These are phyloP conservation scores for Hypoxylon subgilvum DNA, from an alignment of 495 filamentous ascomycete genomes.

Conservation along the genomic window DNA sequence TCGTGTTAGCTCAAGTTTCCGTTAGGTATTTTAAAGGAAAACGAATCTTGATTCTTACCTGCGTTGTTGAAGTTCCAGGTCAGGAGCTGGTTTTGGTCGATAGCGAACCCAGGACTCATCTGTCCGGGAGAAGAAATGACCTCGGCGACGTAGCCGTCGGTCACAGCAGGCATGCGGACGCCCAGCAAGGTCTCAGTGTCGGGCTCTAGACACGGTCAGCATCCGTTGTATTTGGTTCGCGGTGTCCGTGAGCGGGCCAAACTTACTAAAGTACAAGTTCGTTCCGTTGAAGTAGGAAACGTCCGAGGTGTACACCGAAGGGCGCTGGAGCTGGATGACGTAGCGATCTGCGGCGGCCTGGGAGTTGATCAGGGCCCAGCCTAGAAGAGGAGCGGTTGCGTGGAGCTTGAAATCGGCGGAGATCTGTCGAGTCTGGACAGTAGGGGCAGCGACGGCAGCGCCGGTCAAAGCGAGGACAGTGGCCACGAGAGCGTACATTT, in stretches of 20 bases:
- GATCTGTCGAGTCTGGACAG: neutral
- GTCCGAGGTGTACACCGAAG: conserved; percentile 13
- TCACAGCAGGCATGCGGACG: conserved; percentile 3
- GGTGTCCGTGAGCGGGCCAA: neutral
- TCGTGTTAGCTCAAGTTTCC: neutral
- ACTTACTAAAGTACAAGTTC: conserved; percentile 19
- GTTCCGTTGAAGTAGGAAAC: conserved; percentile 16
- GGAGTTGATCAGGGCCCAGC: conserved; percentile 19
- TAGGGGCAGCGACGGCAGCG: conserved; percentile 2
- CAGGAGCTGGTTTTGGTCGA: neutral
- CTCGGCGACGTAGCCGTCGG: conserved; percentile 48
- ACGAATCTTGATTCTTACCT: neutral
- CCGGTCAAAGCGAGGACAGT: conserved; percentile 9
- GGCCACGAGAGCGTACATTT: conserved; percentile 10
- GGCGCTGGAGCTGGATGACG: conserved; percentile 24
- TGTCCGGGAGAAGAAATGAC: conserved; percentile 6
- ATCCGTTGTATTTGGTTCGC: no score
- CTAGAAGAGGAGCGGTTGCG: conserved; percentile 9
- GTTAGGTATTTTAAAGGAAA: neutral
- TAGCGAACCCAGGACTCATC: conserved; percentile 2
- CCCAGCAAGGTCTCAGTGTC: neutral
- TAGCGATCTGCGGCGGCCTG: conserved; percentile 10
- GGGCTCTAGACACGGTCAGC: conserved; percentile 3
- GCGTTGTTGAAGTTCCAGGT: conserved; percentile 6
- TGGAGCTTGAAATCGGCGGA: conserved; percentile 13